Conservation (phyloP, 495 filamentous ascomycete genomes). For the Podospora pseudoanserina region DNA sequence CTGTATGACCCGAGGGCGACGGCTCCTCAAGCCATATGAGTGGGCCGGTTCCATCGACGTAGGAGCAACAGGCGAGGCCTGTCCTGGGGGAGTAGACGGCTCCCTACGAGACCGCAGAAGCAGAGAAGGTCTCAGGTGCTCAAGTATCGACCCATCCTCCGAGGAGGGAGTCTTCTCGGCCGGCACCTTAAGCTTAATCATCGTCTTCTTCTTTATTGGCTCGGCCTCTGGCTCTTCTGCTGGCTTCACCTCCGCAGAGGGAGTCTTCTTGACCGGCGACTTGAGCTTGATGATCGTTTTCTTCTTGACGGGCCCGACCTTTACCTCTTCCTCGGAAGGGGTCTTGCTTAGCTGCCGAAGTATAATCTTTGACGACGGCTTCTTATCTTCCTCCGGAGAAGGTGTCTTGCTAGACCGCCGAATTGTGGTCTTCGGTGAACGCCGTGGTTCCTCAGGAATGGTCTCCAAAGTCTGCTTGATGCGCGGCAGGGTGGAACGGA, state of each 20-base stretch:
- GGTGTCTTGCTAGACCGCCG: not conserved
- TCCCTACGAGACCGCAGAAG: not conserved
- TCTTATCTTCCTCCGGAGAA: not conserved
- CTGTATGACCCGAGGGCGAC: not conserved
- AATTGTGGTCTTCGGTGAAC: not conserved
- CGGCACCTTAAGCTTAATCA: not conserved
- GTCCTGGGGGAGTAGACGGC: not conserved
- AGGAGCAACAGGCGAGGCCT: not conserved
- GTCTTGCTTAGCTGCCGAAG: not conserved
- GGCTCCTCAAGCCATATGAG: not conserved
- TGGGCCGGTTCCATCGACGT: not conserved
- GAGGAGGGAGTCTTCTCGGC: not conserved
- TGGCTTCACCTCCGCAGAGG: not conserved
- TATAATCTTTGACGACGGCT: not conserved
- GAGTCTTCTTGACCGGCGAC: not conserved
- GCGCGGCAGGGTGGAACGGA: not conserved
- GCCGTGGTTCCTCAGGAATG: not conserved
- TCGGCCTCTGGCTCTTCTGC: not conserved
- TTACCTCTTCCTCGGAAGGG: not conserved
- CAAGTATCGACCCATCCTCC: not conserved
- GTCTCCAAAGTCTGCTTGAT: not conserved
- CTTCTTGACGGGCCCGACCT: not conserved
- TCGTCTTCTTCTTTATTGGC: not conserved
- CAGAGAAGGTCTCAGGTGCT: not conserved
- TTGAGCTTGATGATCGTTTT: not conserved